A percentile compares a stretch with the other conserved stretches of the same genome.
Conservation (phyloP, 192 early-diverging fungal genomes). For the Geosiphon pyriformis region DNA sequence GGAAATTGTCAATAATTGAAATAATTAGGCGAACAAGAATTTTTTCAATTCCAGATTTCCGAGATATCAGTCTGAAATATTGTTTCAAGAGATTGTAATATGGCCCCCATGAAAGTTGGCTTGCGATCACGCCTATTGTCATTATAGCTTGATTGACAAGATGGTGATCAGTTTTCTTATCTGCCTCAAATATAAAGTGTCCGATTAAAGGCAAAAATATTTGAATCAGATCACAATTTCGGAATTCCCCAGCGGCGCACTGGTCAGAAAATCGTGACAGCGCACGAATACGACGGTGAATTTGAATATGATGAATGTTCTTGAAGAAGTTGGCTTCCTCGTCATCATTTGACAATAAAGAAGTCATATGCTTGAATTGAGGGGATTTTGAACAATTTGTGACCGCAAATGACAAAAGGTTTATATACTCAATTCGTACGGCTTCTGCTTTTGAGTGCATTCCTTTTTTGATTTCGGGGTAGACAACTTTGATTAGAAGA, state of each 20-base stretch:
- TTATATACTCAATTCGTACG: conserved; percentile 69
- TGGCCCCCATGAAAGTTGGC: conserved; percentile 72
- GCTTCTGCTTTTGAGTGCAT: conserved; percentile 46
- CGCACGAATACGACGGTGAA: conserved; percentile 86
- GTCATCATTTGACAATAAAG: conserved; percentile 63
- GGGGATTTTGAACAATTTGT: conserved; percentile 50
- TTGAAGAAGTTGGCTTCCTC: conserved; percentile 95
- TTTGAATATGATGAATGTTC: conserved; percentile 93
- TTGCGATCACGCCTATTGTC: conserved; percentile 67
- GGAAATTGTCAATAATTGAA: conserved; percentile 82
- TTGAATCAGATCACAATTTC: conserved; percentile 47
- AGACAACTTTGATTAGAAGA: conserved; percentile 44
- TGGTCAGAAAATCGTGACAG: conserved; percentile 65
- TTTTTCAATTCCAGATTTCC: conserved; percentile 71
- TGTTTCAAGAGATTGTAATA: conserved; percentile 74
- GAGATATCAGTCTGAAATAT: conserved; percentile 63
- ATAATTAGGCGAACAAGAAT: conserved; percentile 75
- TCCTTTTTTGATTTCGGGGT: conserved; percentile 68
- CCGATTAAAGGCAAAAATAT: conserved; percentile 82
- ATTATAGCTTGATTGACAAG: conserved; percentile 77
- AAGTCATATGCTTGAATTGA: conserved; percentile 60
- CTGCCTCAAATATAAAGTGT: conserved; percentile 82
- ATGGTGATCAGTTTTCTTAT: conserved; percentile 61
- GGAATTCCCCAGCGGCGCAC: conserved; percentile 40
- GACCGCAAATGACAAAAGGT: conserved; percentile 57